Evolutionary conservation across 208 protist genomes (phyloP).

Genomic region (Acanthamoeba triangularis): DNA sequence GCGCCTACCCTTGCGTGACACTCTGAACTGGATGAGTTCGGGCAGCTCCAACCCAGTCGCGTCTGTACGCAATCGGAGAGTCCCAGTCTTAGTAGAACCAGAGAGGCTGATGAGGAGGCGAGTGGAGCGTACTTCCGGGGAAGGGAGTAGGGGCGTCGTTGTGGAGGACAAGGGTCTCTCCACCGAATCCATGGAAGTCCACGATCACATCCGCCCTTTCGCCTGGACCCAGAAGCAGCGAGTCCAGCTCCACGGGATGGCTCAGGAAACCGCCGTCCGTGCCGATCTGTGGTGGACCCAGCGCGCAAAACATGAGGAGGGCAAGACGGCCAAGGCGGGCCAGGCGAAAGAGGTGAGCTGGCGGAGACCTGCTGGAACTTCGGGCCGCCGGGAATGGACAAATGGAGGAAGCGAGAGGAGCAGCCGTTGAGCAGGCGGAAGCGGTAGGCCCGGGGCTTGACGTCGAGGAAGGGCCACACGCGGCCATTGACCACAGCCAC

Average conservation of each 20-base stretch:
- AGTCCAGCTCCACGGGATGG: background rate
- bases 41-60: no score
- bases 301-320: background rate
- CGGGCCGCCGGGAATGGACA: slow-evolving; percentile 12
- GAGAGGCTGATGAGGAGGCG: background rate
- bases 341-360: background rate
- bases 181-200: background rate
- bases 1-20: no score
- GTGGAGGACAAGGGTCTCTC: background rate
- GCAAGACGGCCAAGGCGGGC: background rate
- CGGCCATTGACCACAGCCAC: slow-evolving; percentile 4
- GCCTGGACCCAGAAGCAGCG: background rate
- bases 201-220: slow-evolving; percentile 3
- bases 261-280: slow-evolving; percentile 10
- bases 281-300: background rate
- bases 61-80: no score
- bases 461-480: background rate
- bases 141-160: background rate
- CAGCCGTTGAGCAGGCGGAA: slow-evolving; percentile 46
- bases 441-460: slow-evolving; percentile 8
- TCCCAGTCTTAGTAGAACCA: background rate
- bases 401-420: background rate
- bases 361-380: slow-evolving; percentile 1
- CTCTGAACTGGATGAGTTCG: no score
- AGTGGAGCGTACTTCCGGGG: background rate